Conservation (phyloP, 1,284 basidiomycete genomes). For the Rhizopogon hawkerae region DNA sequence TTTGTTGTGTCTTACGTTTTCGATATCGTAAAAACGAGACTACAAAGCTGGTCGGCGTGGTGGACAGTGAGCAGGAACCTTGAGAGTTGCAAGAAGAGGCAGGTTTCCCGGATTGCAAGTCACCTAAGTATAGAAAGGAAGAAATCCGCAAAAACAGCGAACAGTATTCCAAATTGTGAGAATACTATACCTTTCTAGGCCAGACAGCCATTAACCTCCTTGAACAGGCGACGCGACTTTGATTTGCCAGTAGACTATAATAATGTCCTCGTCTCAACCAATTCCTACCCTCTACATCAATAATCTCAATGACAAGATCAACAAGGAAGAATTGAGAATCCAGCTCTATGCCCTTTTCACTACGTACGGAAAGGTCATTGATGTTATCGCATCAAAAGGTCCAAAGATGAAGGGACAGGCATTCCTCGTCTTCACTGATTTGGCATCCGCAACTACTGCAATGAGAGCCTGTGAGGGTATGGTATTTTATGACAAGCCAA, state of each 20-base stretch:
- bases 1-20: conserved; percentile 25
- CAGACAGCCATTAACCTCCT: not conserved
- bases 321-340: conserved; percentile 82
- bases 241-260: not conserved
- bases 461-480: conserved; percentile 87
- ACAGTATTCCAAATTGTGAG: not conserved
- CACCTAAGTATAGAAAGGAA: too few species aligned
- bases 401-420: conserved; percentile 90
- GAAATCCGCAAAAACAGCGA: too few species aligned
- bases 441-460: conserved; percentile 82
- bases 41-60: conserved; percentile 12
- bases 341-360: conserved; percentile 89
- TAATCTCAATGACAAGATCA: conserved; percentile 90
- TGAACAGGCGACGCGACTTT: not conserved
- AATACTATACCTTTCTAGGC: not conserved
- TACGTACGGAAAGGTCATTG: conserved; percentile 88
- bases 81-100: not conserved
- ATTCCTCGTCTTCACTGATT: conserved; percentile 91
- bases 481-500: conserved; percentile 85
- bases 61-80: not conserved
- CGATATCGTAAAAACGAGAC: conserved; percentile 18
- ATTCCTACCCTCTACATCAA: conserved; percentile 90
- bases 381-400: conserved; percentile 88
- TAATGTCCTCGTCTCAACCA: conserved; percentile 57
- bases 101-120: too few species aligned